Evolutionary conservation across 1,284 basidiomycete genomes (phyloP), one percentile per base, ranked within the genome.

Genomic region (Sporisorium iseilematis-ciliati): DNA sequence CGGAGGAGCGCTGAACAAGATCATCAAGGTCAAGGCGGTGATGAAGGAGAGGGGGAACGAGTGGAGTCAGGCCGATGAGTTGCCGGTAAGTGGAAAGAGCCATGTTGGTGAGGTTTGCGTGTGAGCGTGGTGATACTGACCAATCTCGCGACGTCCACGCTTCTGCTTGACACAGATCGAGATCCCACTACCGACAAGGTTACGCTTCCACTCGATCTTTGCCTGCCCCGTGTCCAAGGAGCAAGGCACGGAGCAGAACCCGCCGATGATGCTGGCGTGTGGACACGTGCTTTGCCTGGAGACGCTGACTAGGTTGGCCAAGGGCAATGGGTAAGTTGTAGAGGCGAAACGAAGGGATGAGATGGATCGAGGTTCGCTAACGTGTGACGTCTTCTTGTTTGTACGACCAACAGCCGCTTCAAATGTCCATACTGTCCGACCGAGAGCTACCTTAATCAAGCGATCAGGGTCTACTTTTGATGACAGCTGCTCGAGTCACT

Each of bases 161-260:
- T 29, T 20, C 40, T 7, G 31, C 29, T 18, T 26, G 80, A 38
- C 12, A 38, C 35, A 97, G 95, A 94, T 98, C 83, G 96, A 97
- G 87, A 94, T 99, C 75, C 93, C 94, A 0, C 86, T 99, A 12
- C 91, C 92, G 0, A 45, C 75, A 2, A 91, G 95, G 79, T 88
- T 84, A 23, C 67, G 94, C 31, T 98, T 96, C 86, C 97, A 99
- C 85, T 97, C 95, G 1, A 92, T 97, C 65, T 99, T 99, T 85
- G 91, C 94, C 45, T 99, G 97, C 85, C 94, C 97, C 1, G 96
- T 99, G 31, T 96, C 93, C 16, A 99, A 98, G 86, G 96, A 99
- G 83, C 95, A 97, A 86, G 91, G 94, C 14, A 96, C 93, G 1
- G 92, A 95, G 57, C 85, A 89, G 65, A 99, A 99, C 85, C 97